Evolutionary conservation across 371 early-diverging fungal species (phyloP).

Genomic region (Chytridium lagenaria): DNA sequence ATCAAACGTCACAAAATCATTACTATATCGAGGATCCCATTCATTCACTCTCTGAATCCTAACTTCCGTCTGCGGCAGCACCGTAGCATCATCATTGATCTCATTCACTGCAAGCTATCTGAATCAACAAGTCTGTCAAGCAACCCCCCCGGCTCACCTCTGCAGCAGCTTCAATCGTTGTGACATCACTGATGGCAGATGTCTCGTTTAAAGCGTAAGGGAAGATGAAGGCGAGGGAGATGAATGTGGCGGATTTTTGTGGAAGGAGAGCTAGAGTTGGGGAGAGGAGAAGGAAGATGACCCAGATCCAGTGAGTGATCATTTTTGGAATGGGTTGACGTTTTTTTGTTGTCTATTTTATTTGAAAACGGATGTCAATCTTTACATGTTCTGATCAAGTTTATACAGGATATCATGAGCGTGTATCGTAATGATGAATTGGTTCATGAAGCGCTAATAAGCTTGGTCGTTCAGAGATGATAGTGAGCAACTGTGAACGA

Average conservation of each 20-base stretch:
- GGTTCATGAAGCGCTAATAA: too few relatives aligned
- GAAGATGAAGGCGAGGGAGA: constrained; percentile 32
- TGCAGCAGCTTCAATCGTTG: constrained; percentile 33
- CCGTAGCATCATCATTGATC: constrained; percentile 17
- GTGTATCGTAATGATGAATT: too few relatives aligned
- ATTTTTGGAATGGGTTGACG: not conserved
- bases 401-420: too few relatives aligned
- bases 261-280: not conserved
- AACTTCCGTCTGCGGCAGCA: constrained; percentile 23
- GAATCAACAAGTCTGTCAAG: not conserved
- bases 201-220: constrained; percentile 32
- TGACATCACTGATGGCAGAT: constrained; percentile 17
- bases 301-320: not conserved
- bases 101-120: constrained; percentile 33
- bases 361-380: too few relatives aligned
- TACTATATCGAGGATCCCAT: constrained; percentile 34
- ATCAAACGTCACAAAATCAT: constrained; percentile 23
- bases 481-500: too few relatives aligned
- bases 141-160: constrained; percentile 22
- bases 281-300: not conserved
- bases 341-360: too few relatives aligned
- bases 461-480: too few relatives aligned
- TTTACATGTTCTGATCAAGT: too few relatives aligned
- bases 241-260: not conserved
- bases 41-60: constrained; percentile 36